A percentile compares a stretch with the other conserved stretches of the same genome.
phyloP scores from a whole-genome alignment of 768 basidiomycete genomes.

The Rhizopogon vulgaris region DNA sequence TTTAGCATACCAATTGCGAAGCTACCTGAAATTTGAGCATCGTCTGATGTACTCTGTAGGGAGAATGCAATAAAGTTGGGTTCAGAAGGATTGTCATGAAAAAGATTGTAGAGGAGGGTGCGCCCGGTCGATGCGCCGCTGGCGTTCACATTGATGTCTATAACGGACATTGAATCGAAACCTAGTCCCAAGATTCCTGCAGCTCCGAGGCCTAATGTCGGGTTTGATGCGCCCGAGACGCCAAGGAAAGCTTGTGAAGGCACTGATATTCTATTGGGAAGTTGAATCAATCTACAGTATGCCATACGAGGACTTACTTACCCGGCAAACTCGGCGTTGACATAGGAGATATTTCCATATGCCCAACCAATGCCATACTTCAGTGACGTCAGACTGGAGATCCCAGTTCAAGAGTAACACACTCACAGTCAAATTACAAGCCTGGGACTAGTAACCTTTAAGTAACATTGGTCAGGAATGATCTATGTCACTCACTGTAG shows the following conservation, averaged over 20 bases:
- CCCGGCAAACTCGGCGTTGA: slow-evolving; percentile 66
- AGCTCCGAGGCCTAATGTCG: slow-evolving; percentile 66
- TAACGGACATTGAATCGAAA: slow-evolving; percentile 68
- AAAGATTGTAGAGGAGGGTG: slow-evolving; percentile 71
- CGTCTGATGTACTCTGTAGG: slow-evolving; percentile 53
- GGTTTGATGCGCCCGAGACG: slow-evolving; percentile 57
- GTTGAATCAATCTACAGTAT: slow-evolving; percentile 2
- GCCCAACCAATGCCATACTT: slow-evolving; percentile 85
- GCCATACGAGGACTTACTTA: slow-evolving; percentile 25
- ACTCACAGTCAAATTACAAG: slow-evolving; percentile 58
- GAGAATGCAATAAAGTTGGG: slow-evolving; percentile 82
- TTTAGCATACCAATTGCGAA: slow-evolving; percentile 59
- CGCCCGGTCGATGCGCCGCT: slow-evolving; percentile 58
- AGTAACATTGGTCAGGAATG: slow-evolving; percentile 1
- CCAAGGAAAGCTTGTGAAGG: slow-evolving; percentile 70
- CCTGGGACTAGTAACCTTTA: slow-evolving; percentile 29
- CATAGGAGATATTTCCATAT: slow-evolving; percentile 55
- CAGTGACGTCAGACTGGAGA: neutral
- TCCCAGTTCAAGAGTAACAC: neutral
- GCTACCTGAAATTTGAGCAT: slow-evolving; percentile 54
- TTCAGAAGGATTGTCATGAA: slow-evolving; percentile 57
- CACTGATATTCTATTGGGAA: slow-evolving; percentile 45
- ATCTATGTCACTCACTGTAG: slow-evolving; percentile 37
- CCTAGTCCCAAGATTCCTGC: slow-evolving; percentile 72
- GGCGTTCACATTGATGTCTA: slow-evolving; percentile 55